phyloP scores from a whole-genome alignment of 805 yeast species.

The Pichia cephalocereana region DNA sequence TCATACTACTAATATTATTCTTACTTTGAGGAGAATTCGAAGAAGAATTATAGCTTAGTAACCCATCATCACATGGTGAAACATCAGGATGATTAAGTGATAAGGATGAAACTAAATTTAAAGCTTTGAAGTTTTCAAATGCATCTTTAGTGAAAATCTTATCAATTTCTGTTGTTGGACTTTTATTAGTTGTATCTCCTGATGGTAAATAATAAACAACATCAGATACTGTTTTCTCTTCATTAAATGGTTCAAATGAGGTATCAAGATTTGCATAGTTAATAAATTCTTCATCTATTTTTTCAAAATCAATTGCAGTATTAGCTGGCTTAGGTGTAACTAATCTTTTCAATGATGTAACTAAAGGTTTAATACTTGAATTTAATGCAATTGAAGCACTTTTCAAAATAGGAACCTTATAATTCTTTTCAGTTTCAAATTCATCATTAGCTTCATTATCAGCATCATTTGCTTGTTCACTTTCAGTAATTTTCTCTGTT shows the following conservation, averaged over 20 bases:
- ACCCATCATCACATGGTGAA: neutral
- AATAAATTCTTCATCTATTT: neutral
- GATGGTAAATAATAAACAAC: neutral
- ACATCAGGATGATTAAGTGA: neutral
- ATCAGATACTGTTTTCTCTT: neutral
- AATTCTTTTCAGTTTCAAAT: neutral
- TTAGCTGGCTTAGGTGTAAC: neutral
- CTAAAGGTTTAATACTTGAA: neutral
- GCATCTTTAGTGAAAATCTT: neutral
- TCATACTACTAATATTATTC: no score
- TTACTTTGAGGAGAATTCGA: neutral
- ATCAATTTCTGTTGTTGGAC: neutral
- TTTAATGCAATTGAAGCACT: neutral
- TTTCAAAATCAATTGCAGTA: neutral
- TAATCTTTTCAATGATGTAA: neutral
- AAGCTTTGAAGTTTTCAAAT: neutral
- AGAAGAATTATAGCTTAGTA: neutral
- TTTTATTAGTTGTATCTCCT: neutral
- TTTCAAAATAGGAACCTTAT: neutral
- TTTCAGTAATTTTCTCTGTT: neutral
- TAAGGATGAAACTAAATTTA: neutral
- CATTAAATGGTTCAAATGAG: neutral
- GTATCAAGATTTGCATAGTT: neutral
- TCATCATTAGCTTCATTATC: neutral
- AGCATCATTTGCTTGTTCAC: neutral